Evolutionary conservation across 495 filamentous ascomycete genomes (phyloP), one percentile per base, ranked within the genome.

Genomic region (Sporormia fimetaria): DNA sequence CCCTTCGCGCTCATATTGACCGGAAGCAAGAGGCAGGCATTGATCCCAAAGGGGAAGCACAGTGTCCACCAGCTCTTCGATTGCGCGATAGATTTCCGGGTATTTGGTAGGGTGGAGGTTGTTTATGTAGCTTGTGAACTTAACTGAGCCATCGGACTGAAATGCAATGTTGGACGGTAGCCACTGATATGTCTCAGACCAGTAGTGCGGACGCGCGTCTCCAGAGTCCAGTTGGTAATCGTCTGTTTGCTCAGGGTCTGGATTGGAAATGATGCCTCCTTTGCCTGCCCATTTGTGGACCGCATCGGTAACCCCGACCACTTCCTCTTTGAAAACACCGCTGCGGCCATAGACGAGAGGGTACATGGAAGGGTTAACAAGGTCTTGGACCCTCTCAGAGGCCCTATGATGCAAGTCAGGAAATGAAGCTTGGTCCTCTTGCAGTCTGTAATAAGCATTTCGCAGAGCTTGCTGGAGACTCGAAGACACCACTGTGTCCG

Each of bases 81-180:
- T 49, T 6, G 30, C n/a, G 16, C 14, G 15, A 29, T 51, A 51
- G 3, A 51, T 31, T 7, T 31, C 29, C 3, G 25, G n/a, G 15
- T 40, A 45, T 17, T 45, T 45, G 21, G 12, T 21, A 11, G 47
- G 47, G 36, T 45, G 47, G 3, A 51, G 35, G 26, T 45, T 45
- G 36, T 51, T 51, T 15, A 51, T 32, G 32, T 51, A 45, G 40
- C 40, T 44, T n/a, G 34, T 45, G 24, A 51, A 38, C 25, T 32
- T 44, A 2, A 45, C 41, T 0, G 21, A 6, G 18, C 41, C 41
- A 18, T 51, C 36, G 2, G 33, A 29, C 17, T 41, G 40, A 14
- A 44, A 44, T 21, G 23, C 34, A 12, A 51, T 25, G 18, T 51
- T 45, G 5, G 40, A 34, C 18, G 41, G 47, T n/a, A 51, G 37